These are phyloP conservation scores for Entomophthora muscae DNA, from an alignment of 371 early-diverging fungal genomes.

Conservation along the genomic window DNA sequence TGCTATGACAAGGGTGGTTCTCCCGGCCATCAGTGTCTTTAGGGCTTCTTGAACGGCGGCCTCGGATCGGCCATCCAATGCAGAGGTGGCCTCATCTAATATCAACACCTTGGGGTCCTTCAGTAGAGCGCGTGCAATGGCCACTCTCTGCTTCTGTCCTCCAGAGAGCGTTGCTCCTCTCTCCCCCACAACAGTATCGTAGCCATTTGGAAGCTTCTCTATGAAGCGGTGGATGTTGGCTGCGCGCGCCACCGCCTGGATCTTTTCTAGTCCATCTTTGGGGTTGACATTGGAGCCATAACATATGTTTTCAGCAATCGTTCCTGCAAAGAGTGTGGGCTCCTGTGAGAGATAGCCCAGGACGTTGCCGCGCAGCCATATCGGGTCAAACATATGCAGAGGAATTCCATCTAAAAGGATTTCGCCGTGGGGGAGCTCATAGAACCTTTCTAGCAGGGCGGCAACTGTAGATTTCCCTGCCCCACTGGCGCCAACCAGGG, in stretches of 20 bases:
- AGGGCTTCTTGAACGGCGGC: constrained; percentile 61
- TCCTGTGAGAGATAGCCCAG: constrained; percentile 63
- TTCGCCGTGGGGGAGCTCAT: constrained; percentile 34
- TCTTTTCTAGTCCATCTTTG: constrained; percentile 18
- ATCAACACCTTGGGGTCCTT: constrained; percentile 55
- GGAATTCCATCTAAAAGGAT: constrained; percentile 37
- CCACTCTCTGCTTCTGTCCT: too few species aligned
- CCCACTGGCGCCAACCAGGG: constrained; percentile 47
- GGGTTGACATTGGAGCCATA: constrained; percentile 37
- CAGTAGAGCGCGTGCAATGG: constrained; percentile 34
- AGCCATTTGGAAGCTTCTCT: too few species aligned
- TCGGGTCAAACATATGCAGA: constrained; percentile 28
- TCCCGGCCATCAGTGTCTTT: constrained; percentile 34
- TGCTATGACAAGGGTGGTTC: constrained; percentile 33
- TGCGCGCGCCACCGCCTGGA: constrained; percentile 29
- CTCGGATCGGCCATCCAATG: constrained; percentile 70
- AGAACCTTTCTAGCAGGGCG: constrained; percentile 44
- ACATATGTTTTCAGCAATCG: constrained; percentile 60
- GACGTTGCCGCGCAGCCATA: constrained; percentile 38
- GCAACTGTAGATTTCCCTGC: constrained; percentile 44
- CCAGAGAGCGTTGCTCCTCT: constrained; percentile 35
- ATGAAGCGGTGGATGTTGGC: constrained; percentile 46
- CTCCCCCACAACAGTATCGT: constrained; percentile 50
- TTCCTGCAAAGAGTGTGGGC: constrained; percentile 62
- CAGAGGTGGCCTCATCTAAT: constrained; percentile 86